phyloP scores from a whole-genome alignment of 306 rosid species.

The Alnus glutinosa region DNA sequence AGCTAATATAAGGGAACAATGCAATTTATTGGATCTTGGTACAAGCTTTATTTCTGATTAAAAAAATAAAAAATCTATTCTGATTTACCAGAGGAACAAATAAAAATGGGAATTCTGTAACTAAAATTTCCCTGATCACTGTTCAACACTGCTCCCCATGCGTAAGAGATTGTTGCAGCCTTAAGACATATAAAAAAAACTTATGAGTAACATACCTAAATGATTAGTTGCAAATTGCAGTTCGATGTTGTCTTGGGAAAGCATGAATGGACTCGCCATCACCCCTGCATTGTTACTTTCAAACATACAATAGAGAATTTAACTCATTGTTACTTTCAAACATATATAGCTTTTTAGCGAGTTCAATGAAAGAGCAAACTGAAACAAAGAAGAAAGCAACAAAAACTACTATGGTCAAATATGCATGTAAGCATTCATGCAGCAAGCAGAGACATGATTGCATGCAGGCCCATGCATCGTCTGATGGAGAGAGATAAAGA shows the following conservation, averaged over 20 bases:
- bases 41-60: neutral
- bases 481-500: neutral
- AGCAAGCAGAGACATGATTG: neutral
- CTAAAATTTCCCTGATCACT: neutral
- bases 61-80: neutral
- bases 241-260: conserved; percentile 69
- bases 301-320: conserved; percentile 27
- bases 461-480: neutral
- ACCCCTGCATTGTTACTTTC: conserved; percentile 85
- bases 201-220: conserved; percentile 44
- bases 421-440: neutral
- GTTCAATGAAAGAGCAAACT: neutral
- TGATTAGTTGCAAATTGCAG: conserved; percentile 87
- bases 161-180: neutral
- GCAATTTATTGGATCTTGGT: neutral
- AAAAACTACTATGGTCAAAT: neutral
- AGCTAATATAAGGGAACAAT: neutral
- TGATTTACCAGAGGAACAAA: neutral
- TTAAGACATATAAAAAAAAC: conserved; percentile 3
- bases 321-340: conserved; percentile 13
- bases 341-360: neutral
- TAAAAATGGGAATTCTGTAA: neutral
- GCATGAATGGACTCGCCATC: conserved; percentile 73
- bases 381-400: neutral
- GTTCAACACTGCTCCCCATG: neutral